These are phyloP conservation scores for Rutstroemia sp. DNA, from an alignment of 2,329 filamentous ascomycete species.

Conservation along the genomic window DNA sequence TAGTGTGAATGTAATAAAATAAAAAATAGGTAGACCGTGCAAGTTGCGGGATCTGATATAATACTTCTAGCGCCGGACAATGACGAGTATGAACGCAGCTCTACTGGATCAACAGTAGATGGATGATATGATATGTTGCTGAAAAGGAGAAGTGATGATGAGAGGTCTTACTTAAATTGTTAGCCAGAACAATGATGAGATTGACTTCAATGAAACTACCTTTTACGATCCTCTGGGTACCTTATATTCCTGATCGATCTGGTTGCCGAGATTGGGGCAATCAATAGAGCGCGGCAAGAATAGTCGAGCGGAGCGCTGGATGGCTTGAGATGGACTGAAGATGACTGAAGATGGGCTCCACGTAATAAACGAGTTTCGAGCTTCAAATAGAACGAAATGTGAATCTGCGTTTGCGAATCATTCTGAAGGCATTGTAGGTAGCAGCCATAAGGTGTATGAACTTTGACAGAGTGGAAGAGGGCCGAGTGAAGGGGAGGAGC, in stretches of 20 bases:
- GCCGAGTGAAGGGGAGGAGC: neutral
- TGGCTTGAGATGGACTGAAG: neutral
- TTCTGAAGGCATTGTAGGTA: constrained; percentile 18
- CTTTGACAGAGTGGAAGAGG: neutral
- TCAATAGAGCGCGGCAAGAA: neutral
- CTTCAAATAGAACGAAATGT: constrained; percentile 28
- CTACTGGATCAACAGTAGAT: neutral
- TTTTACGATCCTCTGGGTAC: neutral
- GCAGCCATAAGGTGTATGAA: constrained; percentile 16
- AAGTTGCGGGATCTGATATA: neutral
- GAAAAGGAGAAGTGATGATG: neutral
- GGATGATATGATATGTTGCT: neutral
- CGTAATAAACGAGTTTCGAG: constrained; percentile 1
- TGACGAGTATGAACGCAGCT: neutral
- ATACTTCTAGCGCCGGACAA: constrained; percentile 5
- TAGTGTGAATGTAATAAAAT: neutral
- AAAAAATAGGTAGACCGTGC: neutral
- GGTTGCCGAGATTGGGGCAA: neutral
- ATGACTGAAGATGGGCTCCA: neutral
- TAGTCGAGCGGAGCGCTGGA: neutral
- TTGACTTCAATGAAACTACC: neutral
- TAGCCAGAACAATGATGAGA: constrained; percentile 5
- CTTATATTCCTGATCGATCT: neutral
- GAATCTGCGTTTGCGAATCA: constrained; percentile 27
- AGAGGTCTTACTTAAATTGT: constrained; percentile 3